Base-by-base conservation (phyloP, 352 stramenopile species). In the Pythium brachiatum region DNA sequence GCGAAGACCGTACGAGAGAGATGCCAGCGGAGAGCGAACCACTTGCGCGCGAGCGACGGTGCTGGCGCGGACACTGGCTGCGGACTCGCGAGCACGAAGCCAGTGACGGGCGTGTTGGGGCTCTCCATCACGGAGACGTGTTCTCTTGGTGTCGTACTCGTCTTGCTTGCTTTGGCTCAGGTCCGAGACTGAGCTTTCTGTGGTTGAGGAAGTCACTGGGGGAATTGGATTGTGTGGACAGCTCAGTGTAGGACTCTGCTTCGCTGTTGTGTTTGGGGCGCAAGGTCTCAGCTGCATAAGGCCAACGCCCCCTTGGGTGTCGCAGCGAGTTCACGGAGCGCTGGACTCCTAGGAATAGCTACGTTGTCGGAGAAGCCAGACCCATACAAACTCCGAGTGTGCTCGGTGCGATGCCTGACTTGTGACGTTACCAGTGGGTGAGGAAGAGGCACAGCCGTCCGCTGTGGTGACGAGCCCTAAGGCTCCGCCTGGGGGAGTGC, bases 11-110 rank as follows among this genome's bases (percentile, higher is more conserved):
- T 48, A 13, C 48, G 56, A 7, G 56, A 26, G 20, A 70, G 51
- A 1, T 61, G 34, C 50, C 44, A 65, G 29, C 63, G 63, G n/a
- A 70, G 39, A 16, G 63, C 57, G 38, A 65, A 62, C 63, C 63
- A 70, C 36, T 43, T 43, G 36, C 34, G 3, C 5, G 34, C 34
- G 7, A 41, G 34, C 34, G 7, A n/a, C 3, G 34, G 34, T 13
- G 18, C 8, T 5, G 34, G 3, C 11, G 34, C 3, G 34, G 34
- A 8, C 34, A 4, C 34, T 13, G 34, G 34, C 34, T 41, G 13
- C 9, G 34, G 34, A 13, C 34, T 15, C 7, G 34, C 13, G 34
- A 15, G 9, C 7, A 41, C 34, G 18, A 18, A 41, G 34, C 18
- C 34, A 13, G 34, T 15, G 7, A 41, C 34, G 3, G 34, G 34